Evolutionary conservation across 805 yeast species (phyloP).

Genomic region (Sungouiozyma ichnusensis): DNA sequence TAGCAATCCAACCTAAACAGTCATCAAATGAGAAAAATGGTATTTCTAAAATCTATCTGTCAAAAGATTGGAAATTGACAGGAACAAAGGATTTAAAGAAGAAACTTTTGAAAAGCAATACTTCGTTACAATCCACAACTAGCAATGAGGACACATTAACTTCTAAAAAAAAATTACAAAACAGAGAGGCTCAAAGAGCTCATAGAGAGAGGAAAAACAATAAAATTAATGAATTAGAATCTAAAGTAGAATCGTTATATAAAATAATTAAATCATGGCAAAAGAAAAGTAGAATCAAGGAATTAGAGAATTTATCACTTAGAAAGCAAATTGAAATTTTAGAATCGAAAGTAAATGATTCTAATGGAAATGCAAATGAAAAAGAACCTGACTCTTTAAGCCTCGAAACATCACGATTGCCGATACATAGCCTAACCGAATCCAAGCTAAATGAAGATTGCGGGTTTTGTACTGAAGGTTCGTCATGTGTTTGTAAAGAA

Average conservation of each 20-base stretch:
- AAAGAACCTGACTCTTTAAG: not conserved
- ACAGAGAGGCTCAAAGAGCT: slow-evolving; percentile 89
- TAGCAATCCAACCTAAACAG: slow-evolving; percentile 2
- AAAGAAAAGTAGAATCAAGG: slow-evolving; percentile 33
- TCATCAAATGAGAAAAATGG: not conserved
- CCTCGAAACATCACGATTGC: not conserved
- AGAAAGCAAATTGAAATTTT: not conserved
- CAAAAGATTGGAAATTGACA: slow-evolving; percentile 19
- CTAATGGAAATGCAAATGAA: not conserved
- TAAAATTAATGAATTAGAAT: slow-evolving; percentile 67
- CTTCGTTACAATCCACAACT: not conserved
- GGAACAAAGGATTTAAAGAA: slow-evolving; percentile 1
- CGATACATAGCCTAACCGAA: not conserved
- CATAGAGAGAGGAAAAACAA: slow-evolving; percentile 82
- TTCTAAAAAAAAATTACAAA: slow-evolving; percentile 69
- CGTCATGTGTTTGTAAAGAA: slow-evolving; percentile 88
- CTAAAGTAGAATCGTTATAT: slow-evolving; percentile 18
- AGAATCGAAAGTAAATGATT: not conserved
- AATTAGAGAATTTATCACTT: slow-evolving; percentile 28
- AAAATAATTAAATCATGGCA: slow-evolving; percentile 54
- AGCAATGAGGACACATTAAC: slow-evolving; percentile 42
- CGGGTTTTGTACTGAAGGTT: slow-evolving; percentile 87
- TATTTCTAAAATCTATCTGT: slow-evolving; percentile 7
- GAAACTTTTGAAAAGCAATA: not conserved
- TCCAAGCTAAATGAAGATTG: slow-evolving; percentile 30